Percentiles rank a stretch among this genome's conserved stretches.
These are phyloP conservation scores for Citrus trifoliata DNA, from an alignment of 345 rosid species.

Conservation along the genomic window DNA sequence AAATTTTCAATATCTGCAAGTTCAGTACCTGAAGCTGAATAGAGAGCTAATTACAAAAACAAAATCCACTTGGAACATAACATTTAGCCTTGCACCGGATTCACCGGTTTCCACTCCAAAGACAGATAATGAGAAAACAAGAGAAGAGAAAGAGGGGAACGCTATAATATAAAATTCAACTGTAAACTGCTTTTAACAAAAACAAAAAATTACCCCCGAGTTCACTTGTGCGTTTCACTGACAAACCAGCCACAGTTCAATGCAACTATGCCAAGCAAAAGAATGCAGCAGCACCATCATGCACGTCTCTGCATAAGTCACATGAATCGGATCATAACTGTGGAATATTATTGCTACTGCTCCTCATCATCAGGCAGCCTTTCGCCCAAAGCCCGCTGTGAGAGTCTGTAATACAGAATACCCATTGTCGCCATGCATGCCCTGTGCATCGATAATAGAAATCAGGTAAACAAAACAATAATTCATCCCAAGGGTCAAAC, in stretches of 20 bases:
- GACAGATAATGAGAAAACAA: background rate
- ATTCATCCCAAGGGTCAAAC: background rate
- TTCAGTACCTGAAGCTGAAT: background rate
- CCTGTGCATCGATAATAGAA: conserved; percentile 43
- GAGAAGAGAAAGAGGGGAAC: background rate
- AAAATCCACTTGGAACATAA: background rate
- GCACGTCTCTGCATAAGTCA: background rate
- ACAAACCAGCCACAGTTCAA: background rate
- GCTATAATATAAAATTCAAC: conserved; percentile 6
- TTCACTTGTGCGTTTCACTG: background rate
- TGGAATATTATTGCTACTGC: conserved; percentile 29
- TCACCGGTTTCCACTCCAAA: background rate
- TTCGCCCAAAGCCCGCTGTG: conserved; percentile 68
- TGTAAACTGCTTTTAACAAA: background rate
- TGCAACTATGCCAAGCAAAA: background rate
- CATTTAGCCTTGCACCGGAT: conserved; percentile 2
- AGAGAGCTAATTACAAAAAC: conserved; percentile 5
- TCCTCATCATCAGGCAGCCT: conserved; percentile 53
- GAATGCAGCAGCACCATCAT: background rate
- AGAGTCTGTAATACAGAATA: conserved; percentile 88
- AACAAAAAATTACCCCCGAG: background rate
- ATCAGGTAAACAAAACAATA: background rate
- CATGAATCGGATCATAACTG: background rate
- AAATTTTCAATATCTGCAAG: background rate
- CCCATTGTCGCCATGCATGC: conserved; percentile 99